Evolutionary conservation across 139 green algal genomes (phyloP), one percentile per base, ranked within the genome.

Genomic region (Bryopsis sp.): DNA sequence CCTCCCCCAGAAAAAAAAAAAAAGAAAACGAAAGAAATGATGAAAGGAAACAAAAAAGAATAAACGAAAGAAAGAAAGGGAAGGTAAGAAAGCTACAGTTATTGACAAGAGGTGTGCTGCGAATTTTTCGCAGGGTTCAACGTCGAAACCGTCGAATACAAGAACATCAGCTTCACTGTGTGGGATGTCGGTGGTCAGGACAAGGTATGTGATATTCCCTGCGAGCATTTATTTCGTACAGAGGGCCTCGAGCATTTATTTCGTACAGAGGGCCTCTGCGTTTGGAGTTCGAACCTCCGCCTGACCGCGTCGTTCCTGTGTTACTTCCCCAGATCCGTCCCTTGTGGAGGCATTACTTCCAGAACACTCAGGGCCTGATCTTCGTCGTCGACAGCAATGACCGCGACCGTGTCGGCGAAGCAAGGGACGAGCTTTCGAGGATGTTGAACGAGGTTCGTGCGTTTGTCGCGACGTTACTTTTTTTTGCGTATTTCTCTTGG

Each of bases 381-480:
- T 72, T 80, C 6, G 63, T 83, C 2, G 78, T 80, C 0, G 78
- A 83, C 58, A 59, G 33, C 3, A 71, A 72, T 32, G 78, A 83
- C 35, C 38, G 43, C 1, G 72, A 78, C 1, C 46, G 76, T 3
- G 47, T 81, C 1, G 38, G 60, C 24, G 64, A 78, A 47, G 76
- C 64, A 8, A 24, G 37, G 19, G 60, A 68, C 28, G 60, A 70
- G 6, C 26, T 64, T 33, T 35, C 48, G 24, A 65, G 46, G 7
- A 70, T 65, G 33, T 26, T 65, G 15, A 70, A 22, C 24, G 32
- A 88, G 78, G 60, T 68, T 76, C 92, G 87, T 81, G 93, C 83
- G 71, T 85, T 95, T 69, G 89, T 80, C 31, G 75, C 94, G 1
- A 95, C 95, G 64, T 95, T 90, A 69, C 89, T 96, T n/a, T 86